phyloP scores from a whole-genome alignment of 2,329 filamentous ascomycete genomes.

The Colletotrichum tamarilloi region DNA sequence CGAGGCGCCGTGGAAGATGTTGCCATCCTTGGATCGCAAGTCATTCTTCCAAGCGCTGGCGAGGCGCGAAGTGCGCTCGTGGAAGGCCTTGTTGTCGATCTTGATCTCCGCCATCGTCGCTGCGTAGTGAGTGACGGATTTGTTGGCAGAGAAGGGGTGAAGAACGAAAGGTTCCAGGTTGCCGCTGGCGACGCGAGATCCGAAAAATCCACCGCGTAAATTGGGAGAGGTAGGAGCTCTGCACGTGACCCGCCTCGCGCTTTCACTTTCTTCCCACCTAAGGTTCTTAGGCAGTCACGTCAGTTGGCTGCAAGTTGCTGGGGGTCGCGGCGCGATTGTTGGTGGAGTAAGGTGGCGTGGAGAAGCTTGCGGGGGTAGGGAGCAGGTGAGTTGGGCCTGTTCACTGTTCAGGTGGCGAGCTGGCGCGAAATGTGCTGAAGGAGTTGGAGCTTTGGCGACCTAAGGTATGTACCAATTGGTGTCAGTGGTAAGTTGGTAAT shows the following conservation, averaged over 20 bases:
- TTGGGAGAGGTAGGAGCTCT: conserved; percentile 41
- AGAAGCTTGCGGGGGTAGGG: neutral
- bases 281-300: neutral
- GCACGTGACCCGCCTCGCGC: conserved; percentile 48
- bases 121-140: conserved; percentile 41
- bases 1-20: conserved; percentile 83
- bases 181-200: conserved; percentile 50
- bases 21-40: conserved; percentile 81
- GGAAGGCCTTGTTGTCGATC: conserved; percentile 94
- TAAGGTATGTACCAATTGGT: neutral
- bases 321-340: neutral
- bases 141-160: conserved; percentile 23
- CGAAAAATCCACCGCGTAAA: conserved; percentile 57
- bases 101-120: conserved; percentile 82
- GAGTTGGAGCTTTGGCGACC: neutral
- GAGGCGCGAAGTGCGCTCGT: conserved; percentile 90
- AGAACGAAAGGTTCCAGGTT: conserved; percentile 27
- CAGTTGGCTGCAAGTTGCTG: neutral
- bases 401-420: conserved; percentile 11
- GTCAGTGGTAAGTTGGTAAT: too few relatives aligned
- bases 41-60: conserved; percentile 95
- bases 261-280: neutral
- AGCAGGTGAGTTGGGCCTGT: neutral
- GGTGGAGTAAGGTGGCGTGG: neutral
- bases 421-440: conserved; percentile 15